Evolutionary conservation across 1,139 yeast genomes (phyloP), one percentile per base, ranked within the genome.

Genomic region (Kodamaea fungicola): DNA sequence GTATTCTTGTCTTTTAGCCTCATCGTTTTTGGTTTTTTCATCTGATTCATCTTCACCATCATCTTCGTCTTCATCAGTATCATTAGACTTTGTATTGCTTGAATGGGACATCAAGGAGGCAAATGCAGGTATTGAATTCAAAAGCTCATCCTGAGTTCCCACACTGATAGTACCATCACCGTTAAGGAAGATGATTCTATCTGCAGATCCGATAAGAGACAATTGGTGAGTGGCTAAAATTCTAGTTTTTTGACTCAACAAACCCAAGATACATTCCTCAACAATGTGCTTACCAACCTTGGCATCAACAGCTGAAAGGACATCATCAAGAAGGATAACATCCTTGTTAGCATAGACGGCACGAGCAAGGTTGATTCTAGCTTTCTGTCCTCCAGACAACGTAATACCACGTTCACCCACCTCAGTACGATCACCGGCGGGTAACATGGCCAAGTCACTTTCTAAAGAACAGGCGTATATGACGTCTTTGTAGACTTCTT

Each of bases 401-500:
- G 55, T 51, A 31, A 51, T 46, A 9, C 55, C 55, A 13, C 47
- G 41, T 32, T 51, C 55, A 9, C 55, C 55, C 8, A 51, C 48
- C 32, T 51, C 54, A 10, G 55, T 51, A 19, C 33, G 29, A 38
- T 51, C 55, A 6, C 51, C 52, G 5, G 44, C 46, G 8, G 48
- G 46, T 32, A 51, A 42, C 22, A 41, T 42, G 6, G 39, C 44
- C 40, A 51, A 38, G 37, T 49, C 54, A 22, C 80, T 74, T 28
- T 64, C 64, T 40, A 87, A 68, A 2, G 86, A 74, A 55, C 95
- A 86, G 2, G 78, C 81, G 25, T 66, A 59, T 23, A 86, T 54
- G 4, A 83, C 80, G 9, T 61, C 55, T 1, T 72, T 60, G 51
- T 86, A 87, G 51, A 66, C 68, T 5, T 62, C 59, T 39, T 69